These are phyloP conservation scores for Linnemannia zychae DNA, from an alignment of 192 early-diverging fungal genomes.

Conservation along the genomic window DNA sequence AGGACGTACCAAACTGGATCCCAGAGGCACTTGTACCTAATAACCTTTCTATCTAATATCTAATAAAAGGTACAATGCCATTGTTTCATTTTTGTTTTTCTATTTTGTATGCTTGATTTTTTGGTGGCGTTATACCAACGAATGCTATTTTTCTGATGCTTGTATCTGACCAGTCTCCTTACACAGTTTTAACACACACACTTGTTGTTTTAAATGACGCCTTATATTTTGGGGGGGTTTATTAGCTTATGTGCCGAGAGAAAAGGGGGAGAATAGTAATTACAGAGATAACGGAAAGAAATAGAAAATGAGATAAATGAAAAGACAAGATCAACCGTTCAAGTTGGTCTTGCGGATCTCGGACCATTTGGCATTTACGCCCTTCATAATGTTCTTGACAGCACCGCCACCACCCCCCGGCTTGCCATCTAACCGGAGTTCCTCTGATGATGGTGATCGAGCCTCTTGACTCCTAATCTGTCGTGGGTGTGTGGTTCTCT, in stretches of 20 bases:
- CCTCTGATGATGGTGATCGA: conserved; percentile 25
- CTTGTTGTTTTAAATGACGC: too few species aligned
- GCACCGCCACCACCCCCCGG: conserved; percentile 9
- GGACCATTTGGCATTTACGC: conserved; percentile 43
- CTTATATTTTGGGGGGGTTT: too few species aligned
- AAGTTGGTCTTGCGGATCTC: conserved; percentile 32
- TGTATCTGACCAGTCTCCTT: too few species aligned
- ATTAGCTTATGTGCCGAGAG: neutral
- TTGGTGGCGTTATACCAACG: too few species aligned
- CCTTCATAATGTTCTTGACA: conserved; percentile 43
- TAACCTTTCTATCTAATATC: too few species aligned
- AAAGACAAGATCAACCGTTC: neutral
- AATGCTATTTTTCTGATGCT: too few species aligned
- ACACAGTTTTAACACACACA: too few species aligned
- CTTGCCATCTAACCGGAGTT: conserved; percentile 17
- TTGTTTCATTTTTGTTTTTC: too few species aligned
- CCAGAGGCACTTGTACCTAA: neutral
- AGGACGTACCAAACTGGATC: neutral
- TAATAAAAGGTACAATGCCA: too few species aligned
- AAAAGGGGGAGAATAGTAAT: too few species aligned
- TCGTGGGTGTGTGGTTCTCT: conserved; percentile 13
- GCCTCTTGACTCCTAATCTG: conserved; percentile 24
- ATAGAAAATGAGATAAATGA: neutral
- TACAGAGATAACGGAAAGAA: neutral
- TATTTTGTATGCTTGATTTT: too few species aligned